Conservation (phyloP, 305 asterid genomes). For the Solanum hybrid region DNA sequence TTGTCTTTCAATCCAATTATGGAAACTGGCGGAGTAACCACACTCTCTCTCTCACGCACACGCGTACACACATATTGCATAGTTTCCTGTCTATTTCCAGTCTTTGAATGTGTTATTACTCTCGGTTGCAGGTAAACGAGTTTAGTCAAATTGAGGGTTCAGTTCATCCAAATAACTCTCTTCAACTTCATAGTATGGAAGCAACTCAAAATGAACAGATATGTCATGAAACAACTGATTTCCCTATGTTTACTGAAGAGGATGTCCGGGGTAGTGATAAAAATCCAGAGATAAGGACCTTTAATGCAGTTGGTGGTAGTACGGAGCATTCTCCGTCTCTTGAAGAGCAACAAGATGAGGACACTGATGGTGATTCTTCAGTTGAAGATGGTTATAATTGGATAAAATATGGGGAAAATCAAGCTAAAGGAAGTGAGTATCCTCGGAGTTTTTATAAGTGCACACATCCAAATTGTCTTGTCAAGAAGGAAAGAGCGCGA, state of each 20-base stretch:
- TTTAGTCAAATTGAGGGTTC: slow-evolving; percentile 32
- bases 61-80: not conserved
- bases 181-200: slow-evolving; percentile 17
- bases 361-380: slow-evolving; percentile 10
- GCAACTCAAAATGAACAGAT: slow-evolving; percentile 12
- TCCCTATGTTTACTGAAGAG: slow-evolving; percentile 25
- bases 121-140: slow-evolving; percentile 17
- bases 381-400: slow-evolving; percentile 39
- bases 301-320: slow-evolving; percentile 17
- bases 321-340: slow-evolving; percentile 21
- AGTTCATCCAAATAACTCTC: slow-evolving; percentile 27
- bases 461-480: slow-evolving; percentile 42
- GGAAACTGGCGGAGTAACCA: slow-evolving; percentile 41
- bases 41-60: not conserved
- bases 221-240: slow-evolving; percentile 22
- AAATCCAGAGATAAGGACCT: slow-evolving; percentile 25
- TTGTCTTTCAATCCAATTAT: slow-evolving; percentile 51
- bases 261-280: slow-evolving; percentile 17
- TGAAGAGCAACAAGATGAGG: slow-evolving; percentile 26
- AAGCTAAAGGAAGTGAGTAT: slow-evolving; percentile 35
- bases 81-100: not conserved
- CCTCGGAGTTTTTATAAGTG: slow-evolving; percentile 39
- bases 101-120: slow-evolving; percentile 1
- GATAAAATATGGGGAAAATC: slow-evolving; percentile 40
- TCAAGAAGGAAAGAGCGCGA: slow-evolving; percentile 50